Base-by-base conservation (phyloP, 768 basidiomycete genomes). In the Xerocomellus intermedius region DNA sequence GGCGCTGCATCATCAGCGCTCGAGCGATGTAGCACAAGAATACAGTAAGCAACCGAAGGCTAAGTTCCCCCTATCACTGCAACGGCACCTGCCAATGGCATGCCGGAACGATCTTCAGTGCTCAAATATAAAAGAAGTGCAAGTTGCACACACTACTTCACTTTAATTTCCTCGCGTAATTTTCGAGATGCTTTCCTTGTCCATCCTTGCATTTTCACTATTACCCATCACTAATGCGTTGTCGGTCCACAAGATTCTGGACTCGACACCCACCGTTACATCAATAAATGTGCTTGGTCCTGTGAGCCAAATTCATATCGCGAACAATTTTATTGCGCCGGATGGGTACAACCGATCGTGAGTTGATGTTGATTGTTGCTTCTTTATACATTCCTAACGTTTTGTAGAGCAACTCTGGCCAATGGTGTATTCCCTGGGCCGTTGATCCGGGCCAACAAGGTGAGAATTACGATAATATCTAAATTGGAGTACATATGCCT, bases 291-390 rank as follows among this genome's bases (percentile, higher is more conserved):
- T 36, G 5, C 17, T 71, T 17, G 68, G 69, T 32, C 58, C 71
- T 32, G 56, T 54, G 17, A 43, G 38, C 14, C 55, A 68, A 33
- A 53, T 77, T n/a, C 50, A 59, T 41, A 67, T 82, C 35, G 67
- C 62, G 5, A 81, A 81, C 57, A 56, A 59, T 10, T 28, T 56
- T 32, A 73, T 81, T 37, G 57, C 76, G 6, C 82, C 82, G 5
- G 82, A 82, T 69, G 80, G 82, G 37, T 81, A 73, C 55, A 68
- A 57, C 73, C 54, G 69, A 56, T 72, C 73, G 76, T 77, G 19
- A 55, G 61, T 61, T 14, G 19, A 13, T 24, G 13, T 37, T 22
- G 0, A 22, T 39, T 32, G 7, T 38, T 17, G 6, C 12, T 22
- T 54, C 32, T 33, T 26, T 3, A 32, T 21, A 8, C 5, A 4